These are phyloP conservation scores for Tricholoma sp. DNA, from an alignment of 768 basidiomycete species.

Conservation along the genomic window DNA sequence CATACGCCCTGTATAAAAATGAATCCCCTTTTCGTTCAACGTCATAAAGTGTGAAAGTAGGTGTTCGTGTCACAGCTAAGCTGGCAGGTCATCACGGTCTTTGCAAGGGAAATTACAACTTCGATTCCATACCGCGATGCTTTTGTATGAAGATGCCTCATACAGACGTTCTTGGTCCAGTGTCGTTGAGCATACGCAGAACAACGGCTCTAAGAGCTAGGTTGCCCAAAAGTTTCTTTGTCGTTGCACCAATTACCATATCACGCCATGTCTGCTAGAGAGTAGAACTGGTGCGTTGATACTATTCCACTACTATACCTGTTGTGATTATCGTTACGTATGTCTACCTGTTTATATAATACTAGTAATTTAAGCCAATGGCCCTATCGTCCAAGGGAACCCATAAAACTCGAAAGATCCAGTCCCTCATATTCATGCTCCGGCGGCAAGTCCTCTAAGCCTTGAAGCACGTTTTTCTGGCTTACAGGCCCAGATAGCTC, in stretches of 20 bases:
- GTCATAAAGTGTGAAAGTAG: not conserved
- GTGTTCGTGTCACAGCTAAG: too few relatives aligned
- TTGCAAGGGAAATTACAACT: too few relatives aligned
- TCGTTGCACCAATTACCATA: too few relatives aligned
- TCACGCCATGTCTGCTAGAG: too few relatives aligned
- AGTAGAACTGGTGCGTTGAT: too few relatives aligned
- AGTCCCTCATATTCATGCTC: slow-evolving; percentile 91
- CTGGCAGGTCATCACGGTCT: too few relatives aligned
- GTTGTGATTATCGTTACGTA: not conserved
- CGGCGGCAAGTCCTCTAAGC: slow-evolving; percentile 85
- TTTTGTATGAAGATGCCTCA: too few relatives aligned
- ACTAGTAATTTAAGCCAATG: not conserved
- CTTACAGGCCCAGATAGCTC: slow-evolving; percentile 52
- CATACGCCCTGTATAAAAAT: slow-evolving; percentile 50
- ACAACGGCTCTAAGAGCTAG: too few relatives aligned
- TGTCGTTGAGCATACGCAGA: too few relatives aligned
- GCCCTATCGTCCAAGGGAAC: slow-evolving; percentile 58
- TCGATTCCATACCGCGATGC: too few relatives aligned
- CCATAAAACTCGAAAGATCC: slow-evolving; percentile 85
- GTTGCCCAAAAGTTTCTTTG: too few relatives aligned
- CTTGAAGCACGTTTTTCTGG: slow-evolving; percentile 83
- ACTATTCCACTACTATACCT: not conserved
- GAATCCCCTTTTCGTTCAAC: not conserved
- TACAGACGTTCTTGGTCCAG: too few relatives aligned
- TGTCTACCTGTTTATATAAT: not conserved